phyloP scores from a whole-genome alignment of 495 filamentous ascomycete genomes.

The Talaromyces thailandensis region DNA sequence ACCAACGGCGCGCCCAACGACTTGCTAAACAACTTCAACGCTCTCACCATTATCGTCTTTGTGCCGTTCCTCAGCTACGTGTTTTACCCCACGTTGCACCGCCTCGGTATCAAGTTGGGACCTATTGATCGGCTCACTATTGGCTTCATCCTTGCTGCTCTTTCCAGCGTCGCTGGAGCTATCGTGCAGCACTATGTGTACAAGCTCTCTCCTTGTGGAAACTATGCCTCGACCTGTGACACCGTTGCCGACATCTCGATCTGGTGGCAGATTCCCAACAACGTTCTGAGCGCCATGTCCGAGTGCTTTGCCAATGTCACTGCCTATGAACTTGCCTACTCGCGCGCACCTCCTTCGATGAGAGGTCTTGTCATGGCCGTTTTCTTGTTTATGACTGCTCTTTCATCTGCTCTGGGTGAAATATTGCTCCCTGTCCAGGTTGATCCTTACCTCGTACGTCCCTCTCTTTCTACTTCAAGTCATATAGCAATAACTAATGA shows the following conservation, averaged over 20 bases:
- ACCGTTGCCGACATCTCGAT: conserved; percentile 41
- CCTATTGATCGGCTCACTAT: conserved; percentile 60
- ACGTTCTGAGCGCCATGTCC: conserved; percentile 50
- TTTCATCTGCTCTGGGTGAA: conserved; percentile 40
- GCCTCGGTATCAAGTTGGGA: conserved; percentile 44
- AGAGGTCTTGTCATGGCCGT: conserved; percentile 57
- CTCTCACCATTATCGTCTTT: conserved; percentile 55
- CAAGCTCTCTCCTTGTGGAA: conserved; percentile 40
- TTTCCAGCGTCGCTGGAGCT: conserved; percentile 49
- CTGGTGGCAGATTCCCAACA: conserved; percentile 42
- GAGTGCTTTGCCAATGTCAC: conserved; percentile 65
- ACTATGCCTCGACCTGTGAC: conserved; percentile 34
- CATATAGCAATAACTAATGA: background rate
- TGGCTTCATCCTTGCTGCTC: conserved; percentile 49
- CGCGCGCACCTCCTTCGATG: conserved; percentile 60
- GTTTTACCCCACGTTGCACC: conserved; percentile 53
- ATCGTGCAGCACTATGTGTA: conserved; percentile 59
- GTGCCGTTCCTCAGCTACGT: conserved; percentile 54
- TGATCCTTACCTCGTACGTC: conserved; percentile 43
- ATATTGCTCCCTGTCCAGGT: conserved; percentile 50
- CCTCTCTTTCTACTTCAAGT: background rate
- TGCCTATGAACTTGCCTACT: conserved; percentile 64
- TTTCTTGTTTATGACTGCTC: conserved; percentile 51
- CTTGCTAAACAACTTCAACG: conserved; percentile 60
- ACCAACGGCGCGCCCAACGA: conserved; percentile 67